Conservation (phyloP, 208 protist species). For the Porcisia deanei region DNA sequence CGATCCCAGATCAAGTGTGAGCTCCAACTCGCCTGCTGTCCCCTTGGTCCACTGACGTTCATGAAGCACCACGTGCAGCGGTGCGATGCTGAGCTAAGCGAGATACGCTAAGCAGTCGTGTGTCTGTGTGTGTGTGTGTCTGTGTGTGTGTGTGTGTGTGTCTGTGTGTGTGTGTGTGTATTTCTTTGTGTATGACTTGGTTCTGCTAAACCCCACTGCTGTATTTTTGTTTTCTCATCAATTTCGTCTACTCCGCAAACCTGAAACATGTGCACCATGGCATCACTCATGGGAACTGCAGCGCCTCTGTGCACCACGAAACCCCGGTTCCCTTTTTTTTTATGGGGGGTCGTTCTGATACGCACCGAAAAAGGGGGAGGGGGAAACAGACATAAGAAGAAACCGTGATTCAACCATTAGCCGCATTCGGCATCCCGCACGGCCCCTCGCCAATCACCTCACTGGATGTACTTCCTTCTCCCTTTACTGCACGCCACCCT, state of each 20-base stretch:
- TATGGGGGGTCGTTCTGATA: not conserved
- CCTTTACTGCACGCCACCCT: not conserved
- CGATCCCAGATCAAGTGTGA: conserved; percentile 62
- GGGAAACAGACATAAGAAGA: not conserved
- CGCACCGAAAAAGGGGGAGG: not conserved
- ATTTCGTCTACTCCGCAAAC: not conserved
- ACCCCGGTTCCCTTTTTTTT: not conserved
- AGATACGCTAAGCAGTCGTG: not conserved
- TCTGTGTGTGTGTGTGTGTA: not conserved
- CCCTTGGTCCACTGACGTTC: conserved; percentile 11
- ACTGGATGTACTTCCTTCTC: not conserved
- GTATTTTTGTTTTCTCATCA: conserved; percentile 12
- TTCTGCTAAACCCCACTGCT: conserved; percentile 1
- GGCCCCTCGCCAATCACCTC: not conserved
- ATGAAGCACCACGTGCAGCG: conserved; percentile 13
- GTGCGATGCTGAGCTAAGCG: conserved; percentile 5
- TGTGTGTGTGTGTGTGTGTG: not conserved
- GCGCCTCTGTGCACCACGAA: not conserved
- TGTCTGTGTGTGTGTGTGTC: not conserved
- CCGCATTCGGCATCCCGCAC: not conserved
- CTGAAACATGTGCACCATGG: not conserved
- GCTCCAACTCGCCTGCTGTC: conserved; percentile 47
- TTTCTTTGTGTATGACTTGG: not conserved
- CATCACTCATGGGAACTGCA: not conserved
- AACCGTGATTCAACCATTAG: not conserved